Conservation (phyloP, 116 monocot species). For the Papilionanthe hybrid region DNA sequence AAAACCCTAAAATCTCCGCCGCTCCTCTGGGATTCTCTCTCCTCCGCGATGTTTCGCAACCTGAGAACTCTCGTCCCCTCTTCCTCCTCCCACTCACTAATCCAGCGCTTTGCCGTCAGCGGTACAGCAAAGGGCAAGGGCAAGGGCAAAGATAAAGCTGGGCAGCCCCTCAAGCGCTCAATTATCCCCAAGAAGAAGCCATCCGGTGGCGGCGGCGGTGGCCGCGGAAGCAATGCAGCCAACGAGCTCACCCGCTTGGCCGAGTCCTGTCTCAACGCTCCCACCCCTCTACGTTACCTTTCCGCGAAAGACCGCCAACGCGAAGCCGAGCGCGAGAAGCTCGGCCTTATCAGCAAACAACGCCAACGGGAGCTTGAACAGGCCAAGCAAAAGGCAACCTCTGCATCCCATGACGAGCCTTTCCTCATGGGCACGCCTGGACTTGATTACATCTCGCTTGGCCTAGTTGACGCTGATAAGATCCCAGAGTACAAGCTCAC, state of each 20-base stretch:
- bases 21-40: background rate
- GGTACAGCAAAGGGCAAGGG: constrained; percentile 65
- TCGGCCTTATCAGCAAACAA: constrained; percentile 76
- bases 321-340: constrained; percentile 75
- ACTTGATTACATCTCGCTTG: constrained; percentile 48
- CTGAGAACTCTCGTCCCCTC: constrained; percentile 13
- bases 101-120: constrained; percentile 50
- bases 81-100: constrained; percentile 16
- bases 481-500: constrained; percentile 71
- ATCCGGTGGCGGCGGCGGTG: constrained; percentile 6
- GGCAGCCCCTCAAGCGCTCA: constrained; percentile 58
- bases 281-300: constrained; percentile 54
- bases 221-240: constrained; percentile 24
- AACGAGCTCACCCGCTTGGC: constrained; percentile 35
- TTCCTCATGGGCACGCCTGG: constrained; percentile 70
- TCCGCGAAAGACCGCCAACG: constrained; percentile 45
- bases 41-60: constrained; percentile 28
- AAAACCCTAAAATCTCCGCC: background rate
- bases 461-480: constrained; percentile 62
- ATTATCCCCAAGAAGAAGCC: constrained; percentile 58
- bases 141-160: constrained; percentile 52
- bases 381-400: constrained; percentile 15
- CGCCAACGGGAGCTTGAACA: constrained; percentile 62
- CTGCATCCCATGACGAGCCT: constrained; percentile 18
- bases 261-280: constrained; percentile 70